Evolutionary conservation across 2,329 filamentous ascomycete species (phyloP), one percentile per base, ranked within the genome.

Genomic region (Endothia cerciana): DNA sequence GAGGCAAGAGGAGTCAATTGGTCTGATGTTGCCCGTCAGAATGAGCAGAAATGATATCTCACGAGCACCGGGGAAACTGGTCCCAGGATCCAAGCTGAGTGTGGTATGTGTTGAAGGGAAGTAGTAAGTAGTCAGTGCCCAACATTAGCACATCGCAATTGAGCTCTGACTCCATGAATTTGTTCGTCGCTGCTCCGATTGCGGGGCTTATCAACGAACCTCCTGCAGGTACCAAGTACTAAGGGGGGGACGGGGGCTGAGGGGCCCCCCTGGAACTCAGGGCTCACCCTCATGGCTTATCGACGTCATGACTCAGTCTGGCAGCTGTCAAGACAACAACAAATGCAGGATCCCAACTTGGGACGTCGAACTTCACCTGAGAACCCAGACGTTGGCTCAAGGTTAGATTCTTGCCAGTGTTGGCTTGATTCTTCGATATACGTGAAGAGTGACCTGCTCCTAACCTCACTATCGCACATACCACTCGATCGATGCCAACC

Each of bases 301-400:
- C 25, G 47, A 51, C 47, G 47, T 51, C 47, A 51, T 51, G 47
- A 51, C 47, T 51, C 47, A 30, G 47, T 22, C 7, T 51, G 10
- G 47, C 47, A 28, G 28, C 47, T 28, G 22, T 15, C 45, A 47
- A 15, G 15, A 49, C 45, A 28, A 15, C 25, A 30, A 51, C 47
- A 28, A 4, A 51, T 51, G 22, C 47, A 25, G 25, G 25, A 36
- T 28, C 4, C 4, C 15, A 30, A 51, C 45, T 22, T n/a, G 22
- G 5, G 15, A 49, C n/a, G n/a, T n/a, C 13, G 45, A 13, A 17
- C 25, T 8, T 28, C 47, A 51, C 25, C 10, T 51, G 13, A 5
- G 3, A 51, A 51, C 15, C 47, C 13, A 28, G 47, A 51, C 25
- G 13, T 51, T 30, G 15, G 17, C 4, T 15, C 28, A 36, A 4